These are phyloP conservation scores for Silene conica DNA, from an alignment of 148 eudicot species.

Conservation along the genomic window DNA sequence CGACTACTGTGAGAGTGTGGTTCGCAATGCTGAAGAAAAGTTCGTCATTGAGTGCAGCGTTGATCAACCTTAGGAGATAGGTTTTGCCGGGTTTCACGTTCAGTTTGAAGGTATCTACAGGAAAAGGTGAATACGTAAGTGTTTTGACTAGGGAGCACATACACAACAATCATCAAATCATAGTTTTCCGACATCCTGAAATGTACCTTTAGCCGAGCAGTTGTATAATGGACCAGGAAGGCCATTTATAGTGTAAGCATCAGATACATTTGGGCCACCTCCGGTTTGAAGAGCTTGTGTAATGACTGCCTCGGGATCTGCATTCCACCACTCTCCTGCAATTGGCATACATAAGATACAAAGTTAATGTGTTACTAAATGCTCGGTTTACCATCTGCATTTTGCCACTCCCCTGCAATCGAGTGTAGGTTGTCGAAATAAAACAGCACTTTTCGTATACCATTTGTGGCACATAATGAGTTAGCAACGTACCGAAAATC, in stretches of 20 bases:
- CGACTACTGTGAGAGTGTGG: constrained; percentile 48
- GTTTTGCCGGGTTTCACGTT: constrained; percentile 45
- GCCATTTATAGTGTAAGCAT: constrained; percentile 53
- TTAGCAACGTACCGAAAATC: constrained; percentile 31
- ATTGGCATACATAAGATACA: background rate
- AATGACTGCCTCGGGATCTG: constrained; percentile 44
- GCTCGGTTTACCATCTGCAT: too few species aligned
- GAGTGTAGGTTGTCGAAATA: too few species aligned
- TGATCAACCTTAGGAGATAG: constrained; percentile 43
- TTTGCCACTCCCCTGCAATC: too few species aligned
- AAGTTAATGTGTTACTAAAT: too few species aligned
- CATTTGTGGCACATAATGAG: background rate
- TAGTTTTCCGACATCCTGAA: background rate
- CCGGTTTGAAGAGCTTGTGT: constrained; percentile 46
- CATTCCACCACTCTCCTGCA: constrained; percentile 59
- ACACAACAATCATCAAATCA: background rate
- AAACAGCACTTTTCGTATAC: background rate
- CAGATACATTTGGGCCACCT: constrained; percentile 49
- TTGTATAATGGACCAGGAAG: constrained; percentile 57
- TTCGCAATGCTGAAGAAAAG: constrained; percentile 52
- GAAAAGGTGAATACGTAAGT: background rate
- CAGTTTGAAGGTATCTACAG: constrained; percentile 46
- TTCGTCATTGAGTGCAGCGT: constrained; percentile 55
- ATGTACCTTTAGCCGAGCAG: constrained; percentile 42
- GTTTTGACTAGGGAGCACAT: background rate